Evolutionary conservation across 2,329 filamentous ascomycete species (phyloP), one percentile per base, ranked within the genome.

Genomic region (Verticillium alfalfae): DNA sequence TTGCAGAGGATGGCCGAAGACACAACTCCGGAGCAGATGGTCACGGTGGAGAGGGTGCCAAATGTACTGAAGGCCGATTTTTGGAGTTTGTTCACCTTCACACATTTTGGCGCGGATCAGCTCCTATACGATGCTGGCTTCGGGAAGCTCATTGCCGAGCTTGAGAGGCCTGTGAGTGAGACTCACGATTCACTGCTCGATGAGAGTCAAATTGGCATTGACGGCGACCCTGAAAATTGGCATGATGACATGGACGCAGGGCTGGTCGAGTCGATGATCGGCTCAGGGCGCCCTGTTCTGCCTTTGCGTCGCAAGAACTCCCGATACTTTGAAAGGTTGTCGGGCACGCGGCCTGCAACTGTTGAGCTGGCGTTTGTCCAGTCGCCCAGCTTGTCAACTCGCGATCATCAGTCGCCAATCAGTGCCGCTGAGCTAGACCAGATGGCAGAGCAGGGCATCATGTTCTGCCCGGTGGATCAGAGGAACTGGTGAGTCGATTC

Each of bases 1-100:
- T 66, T 79, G 57, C 59, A 64, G 10, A 69, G 68, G 16, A 73
- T 78, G 52, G 66, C 65, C 4, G 59, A 65, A 15, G 58, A 68
- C 5, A 57, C 60, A 3, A 59, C 60, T 1, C 31, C 59, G 1
- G 68, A 70, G 26, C 66, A 72, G 38, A 45, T 49, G 15, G 60
- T 70, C 38, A 61, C 57, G 3, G n/a, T 34, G 3, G 49, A 57
- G n/a, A 61, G 52, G 1, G 62, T 65, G 1, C 63, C 68, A 13
- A 56, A 61, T 5, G 57, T 70, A 1, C 31, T 64, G 18, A 54
- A 66, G 6, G 52, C 56, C 1, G 18, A 38, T 4, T 72, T 72
- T 52, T 70, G 67, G 68, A 22, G 52, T n/a, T 57, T 62, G 0
- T 71, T 72, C 54, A 61, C 61, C 0, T 26, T n/a, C 2, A 57